Evolutionary conservation across 352 stramenopile genomes (phyloP), one percentile per base, ranked within the genome.

Genomic region (Pythium oligandrum): DNA sequence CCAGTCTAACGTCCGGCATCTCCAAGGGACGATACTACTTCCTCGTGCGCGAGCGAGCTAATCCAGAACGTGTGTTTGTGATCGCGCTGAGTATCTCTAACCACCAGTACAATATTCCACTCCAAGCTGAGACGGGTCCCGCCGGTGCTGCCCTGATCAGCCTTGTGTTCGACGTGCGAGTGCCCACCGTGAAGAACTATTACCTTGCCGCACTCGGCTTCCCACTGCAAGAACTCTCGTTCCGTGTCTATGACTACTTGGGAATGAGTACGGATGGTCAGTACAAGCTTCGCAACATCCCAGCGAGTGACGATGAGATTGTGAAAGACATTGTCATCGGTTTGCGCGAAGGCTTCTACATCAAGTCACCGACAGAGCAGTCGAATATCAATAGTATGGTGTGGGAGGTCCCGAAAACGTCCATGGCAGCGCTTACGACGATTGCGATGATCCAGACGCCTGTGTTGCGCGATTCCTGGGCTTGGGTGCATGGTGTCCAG

Each of bases 301-400:
- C 44, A 17, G 9, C 44, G 11, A 31, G 7, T 30, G 42, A 32
- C 4, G 26, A 36, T 1, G 50, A 62, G 35, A 12, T 57, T 4
- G 1, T 30, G 12, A 55, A 60, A 30, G 49, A 12, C 5, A 47
- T 63, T 2, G 4, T 55, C 6, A 68, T 54, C 1, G 33, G 44
- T 1, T 53, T 44, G n/a, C 48, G 54, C 6, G 40, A 48, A 40
- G 60, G 60, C 4, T 63, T 63, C 6, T 62, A 47, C 37, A 55
- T 67, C 50, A 63, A 63, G 11, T 44, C 38, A 5, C 43, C 55
- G 17, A 59, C 9, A 2, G 60, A 67, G 46, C 60, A 67, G 34
- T 58, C 53, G 0, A 67, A 67, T 33, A 10, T 62, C 32, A 62
- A 62, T 44, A 57, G 53, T 30, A 49, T 52, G 32, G 3, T 42